A percentile compares a stretch with the other conserved stretches of the same genome.
Conservation (phyloP, 805 yeast genomes). For the Vanderwaltozyma tropicalis region DNA sequence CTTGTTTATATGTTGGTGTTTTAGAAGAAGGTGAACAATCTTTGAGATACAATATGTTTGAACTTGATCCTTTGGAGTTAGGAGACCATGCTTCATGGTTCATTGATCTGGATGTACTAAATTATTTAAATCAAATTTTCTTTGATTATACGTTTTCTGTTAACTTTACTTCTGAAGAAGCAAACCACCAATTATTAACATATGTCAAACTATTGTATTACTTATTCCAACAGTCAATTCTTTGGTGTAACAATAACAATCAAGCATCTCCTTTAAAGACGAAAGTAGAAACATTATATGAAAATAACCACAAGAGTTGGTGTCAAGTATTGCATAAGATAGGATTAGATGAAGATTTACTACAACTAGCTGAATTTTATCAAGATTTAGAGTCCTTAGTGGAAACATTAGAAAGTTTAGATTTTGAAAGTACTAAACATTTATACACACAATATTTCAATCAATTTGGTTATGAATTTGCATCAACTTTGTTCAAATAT, state of each 20-base stretch:
- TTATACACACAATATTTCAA: constrained; percentile 44
- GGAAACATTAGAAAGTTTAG: constrained; percentile 29
- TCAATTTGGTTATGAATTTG: constrained; percentile 59
- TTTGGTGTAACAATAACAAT: constrained; percentile 22
- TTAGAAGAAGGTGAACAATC: constrained; percentile 34
- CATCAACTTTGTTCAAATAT: constrained; percentile 48
- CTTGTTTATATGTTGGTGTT: constrained; percentile 22
- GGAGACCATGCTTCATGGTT: constrained; percentile 37
- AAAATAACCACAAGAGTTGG: constrained; percentile 39
- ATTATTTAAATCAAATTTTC: constrained; percentile 34
- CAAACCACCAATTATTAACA: constrained; percentile 21
- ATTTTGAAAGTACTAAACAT: constrained; percentile 32
- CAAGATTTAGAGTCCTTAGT: constrained; percentile 57
- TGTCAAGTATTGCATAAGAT: constrained; percentile 43
- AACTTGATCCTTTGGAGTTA: constrained; percentile 23
- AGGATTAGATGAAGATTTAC: constrained; percentile 42
- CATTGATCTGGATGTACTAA: constrained; percentile 32
- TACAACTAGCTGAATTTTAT: constrained; percentile 54
- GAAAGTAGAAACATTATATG: constrained; percentile 24
- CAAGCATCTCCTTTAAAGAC: constrained; percentile 3
- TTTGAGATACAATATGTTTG: constrained; percentile 27
- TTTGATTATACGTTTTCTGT: constrained; percentile 23
- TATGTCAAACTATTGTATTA: constrained; percentile 36
- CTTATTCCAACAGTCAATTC: constrained; percentile 25
- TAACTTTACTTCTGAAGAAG: background rate